These are phyloP conservation scores for Tricholoma sp. DNA, from an alignment of 768 basidiomycete genomes.

Conservation along the genomic window DNA sequence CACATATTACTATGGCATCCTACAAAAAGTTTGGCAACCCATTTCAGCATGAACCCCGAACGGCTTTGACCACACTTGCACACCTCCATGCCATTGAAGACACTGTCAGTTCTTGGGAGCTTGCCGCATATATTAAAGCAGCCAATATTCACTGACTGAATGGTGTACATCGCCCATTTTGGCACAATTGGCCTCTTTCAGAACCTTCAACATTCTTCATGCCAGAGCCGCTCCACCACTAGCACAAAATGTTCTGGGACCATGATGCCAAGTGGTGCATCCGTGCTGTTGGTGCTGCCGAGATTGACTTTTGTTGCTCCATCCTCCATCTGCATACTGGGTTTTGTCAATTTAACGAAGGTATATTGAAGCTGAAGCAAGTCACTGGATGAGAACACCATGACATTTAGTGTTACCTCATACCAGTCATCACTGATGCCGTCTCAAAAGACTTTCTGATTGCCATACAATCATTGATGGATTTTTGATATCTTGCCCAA, in stretches of 20 bases:
- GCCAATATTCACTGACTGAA: slow-evolving; percentile 21
- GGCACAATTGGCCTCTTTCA: slow-evolving; percentile 11
- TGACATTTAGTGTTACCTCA: too few relatives aligned
- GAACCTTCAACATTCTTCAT: too few relatives aligned
- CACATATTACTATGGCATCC: slow-evolving; percentile 17
- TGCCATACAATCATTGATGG: too few relatives aligned
- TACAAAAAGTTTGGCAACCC: slow-evolving; percentile 21
- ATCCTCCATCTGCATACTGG: too few relatives aligned
- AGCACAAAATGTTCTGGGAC: too few relatives aligned
- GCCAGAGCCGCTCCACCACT: too few relatives aligned
- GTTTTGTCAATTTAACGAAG: too few relatives aligned
- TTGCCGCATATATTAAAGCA: slow-evolving; percentile 17
- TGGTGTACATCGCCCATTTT: slow-evolving; percentile 31
- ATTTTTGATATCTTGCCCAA: too few relatives aligned
- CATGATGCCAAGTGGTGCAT: slow-evolving; percentile 5
- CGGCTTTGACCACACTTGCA: slow-evolving; percentile 15
- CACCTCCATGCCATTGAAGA: slow-evolving; percentile 12
- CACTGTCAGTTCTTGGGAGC: slow-evolving; percentile 17
- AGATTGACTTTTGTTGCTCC: slow-evolving; percentile 32
- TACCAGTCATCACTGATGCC: too few relatives aligned
- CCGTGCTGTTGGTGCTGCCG: slow-evolving; percentile 18
- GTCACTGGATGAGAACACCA: too few relatives aligned
- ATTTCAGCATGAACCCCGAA: slow-evolving; percentile 20
- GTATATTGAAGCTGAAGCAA: too few relatives aligned
- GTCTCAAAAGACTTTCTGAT: too few relatives aligned